Base-by-base conservation (phyloP, 108 stramenopile genomes). In the Stephanodiscus triporus region DNA sequence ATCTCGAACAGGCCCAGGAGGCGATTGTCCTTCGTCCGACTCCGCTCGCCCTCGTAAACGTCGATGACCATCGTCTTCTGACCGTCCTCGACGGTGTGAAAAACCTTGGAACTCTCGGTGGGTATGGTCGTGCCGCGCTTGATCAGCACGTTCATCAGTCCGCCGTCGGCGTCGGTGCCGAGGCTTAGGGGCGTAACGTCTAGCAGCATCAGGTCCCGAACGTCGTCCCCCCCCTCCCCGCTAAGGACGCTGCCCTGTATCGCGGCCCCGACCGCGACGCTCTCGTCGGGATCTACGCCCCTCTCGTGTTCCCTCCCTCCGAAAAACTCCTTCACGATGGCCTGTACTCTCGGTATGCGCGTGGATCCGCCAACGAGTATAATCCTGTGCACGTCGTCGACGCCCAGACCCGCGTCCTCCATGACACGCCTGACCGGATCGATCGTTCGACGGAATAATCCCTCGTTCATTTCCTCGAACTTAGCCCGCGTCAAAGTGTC, bases 351-450 rank as follows among this genome's bases (percentile, higher is more conserved):
- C 29, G 98, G 98, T 71, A 98, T 99, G 54, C 98, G 92, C 9
- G 98, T 99, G 36, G 98, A 99, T 11, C 94, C 97, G 47, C 99
- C 99, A 4, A 99, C 99, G 24, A 99, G 84, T 20, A 99, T 97
- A 48, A 99, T 90, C 75, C 98, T 87, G 77, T 99, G 95, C 50
- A 99, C 90, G 48, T 98, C 96, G n/a, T 47, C 66, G 79, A 96
- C 96, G 32, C 65, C 69, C 64, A 98, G 54, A 59, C 88, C 92
- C n/a, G 95, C 91, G 73, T 96, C 95, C 50, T 96, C 88, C 76
- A 99, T 66, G 22, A 99, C 99, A 61, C 89, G 85, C n/a, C 61
- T 51, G 17, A 99, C 97, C 20, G 97, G 96, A 19, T 69, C 85
- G 30, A 99, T 74, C 23, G 97, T 98, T 90, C 98, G 97, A 76